Conservation (phyloP, 2,329 filamentous ascomycete genomes). For the Aureobasidium sp. region DNA sequence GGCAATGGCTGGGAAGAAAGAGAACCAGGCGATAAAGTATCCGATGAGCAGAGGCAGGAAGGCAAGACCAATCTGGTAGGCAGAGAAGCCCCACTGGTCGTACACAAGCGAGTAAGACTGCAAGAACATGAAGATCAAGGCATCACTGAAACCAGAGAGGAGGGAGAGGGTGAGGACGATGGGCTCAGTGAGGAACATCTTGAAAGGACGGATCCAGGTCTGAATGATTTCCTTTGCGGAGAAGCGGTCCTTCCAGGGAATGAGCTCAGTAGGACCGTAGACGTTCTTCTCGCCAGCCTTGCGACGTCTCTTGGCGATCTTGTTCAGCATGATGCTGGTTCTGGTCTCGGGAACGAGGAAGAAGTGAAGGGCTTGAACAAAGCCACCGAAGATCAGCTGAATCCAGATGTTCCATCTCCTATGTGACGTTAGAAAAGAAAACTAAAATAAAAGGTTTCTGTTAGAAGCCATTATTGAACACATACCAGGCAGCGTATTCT, state of each 20-base stretch:
- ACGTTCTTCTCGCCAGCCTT: conserved; percentile 54
- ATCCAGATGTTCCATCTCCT: conserved; percentile 74
- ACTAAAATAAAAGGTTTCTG: no score
- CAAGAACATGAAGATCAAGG: conserved; percentile 74
- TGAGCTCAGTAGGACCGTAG: conserved; percentile 70
- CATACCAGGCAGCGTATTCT: conserved; percentile 50
- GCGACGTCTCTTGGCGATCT: conserved; percentile 67
- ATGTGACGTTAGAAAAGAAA: not conserved
- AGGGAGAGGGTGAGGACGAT: conserved; percentile 67
- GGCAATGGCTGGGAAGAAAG: conserved; percentile 53
- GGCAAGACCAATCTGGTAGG: conserved; percentile 51
- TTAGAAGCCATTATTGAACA: not conserved
- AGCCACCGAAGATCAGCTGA: conserved; percentile 71
- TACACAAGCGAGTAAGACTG: conserved; percentile 67
- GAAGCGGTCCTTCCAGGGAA: conserved; percentile 36
- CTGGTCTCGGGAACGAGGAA: conserved; percentile 72
- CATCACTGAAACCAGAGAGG: conserved; percentile 67
- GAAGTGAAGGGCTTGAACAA: conserved; percentile 54
- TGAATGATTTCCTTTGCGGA: conserved; percentile 39
- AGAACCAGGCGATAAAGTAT: conserved; percentile 57
- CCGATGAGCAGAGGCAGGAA: conserved; percentile 64
- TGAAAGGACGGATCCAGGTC: conserved; percentile 62
- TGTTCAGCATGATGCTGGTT: conserved; percentile 71
- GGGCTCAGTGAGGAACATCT: conserved; percentile 70
- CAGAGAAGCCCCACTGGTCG: conserved; percentile 58